Percentiles rank a stretch among this genome's conserved stretches.
These are phyloP conservation scores for Triticum monococcum DNA, from an alignment of 176 grass and related monocot genomes.

Conservation along the genomic window DNA sequence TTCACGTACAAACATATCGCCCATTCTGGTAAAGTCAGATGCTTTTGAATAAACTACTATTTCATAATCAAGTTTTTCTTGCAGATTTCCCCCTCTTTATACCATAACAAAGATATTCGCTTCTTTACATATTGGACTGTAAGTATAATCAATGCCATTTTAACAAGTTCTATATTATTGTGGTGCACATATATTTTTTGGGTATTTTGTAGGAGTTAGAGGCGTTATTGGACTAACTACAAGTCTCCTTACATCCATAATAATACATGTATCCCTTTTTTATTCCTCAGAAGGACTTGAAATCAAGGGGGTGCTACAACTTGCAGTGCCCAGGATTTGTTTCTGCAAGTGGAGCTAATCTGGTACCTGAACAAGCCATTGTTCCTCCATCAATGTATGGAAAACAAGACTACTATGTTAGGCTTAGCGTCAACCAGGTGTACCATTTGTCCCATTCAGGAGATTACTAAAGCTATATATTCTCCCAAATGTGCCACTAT, in stretches of 20 bases:
- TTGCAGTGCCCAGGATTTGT: conserved; percentile 36
- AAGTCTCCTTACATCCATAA: neutral
- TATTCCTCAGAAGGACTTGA: conserved; percentile 2
- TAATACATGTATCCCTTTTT: neutral
- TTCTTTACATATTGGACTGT: conserved; percentile 50
- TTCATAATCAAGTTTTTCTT: neutral
- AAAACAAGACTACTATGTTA: conserved; percentile 1
- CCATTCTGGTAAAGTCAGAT: neutral
- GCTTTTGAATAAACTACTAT: neutral
- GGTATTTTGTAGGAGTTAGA: neutral
- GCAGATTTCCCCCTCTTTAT: conserved; percentile 25
- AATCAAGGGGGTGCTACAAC: conserved; percentile 34
- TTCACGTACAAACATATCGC: conserved; percentile 26
- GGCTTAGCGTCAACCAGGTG: conserved; percentile 30
- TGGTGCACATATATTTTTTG: neutral
- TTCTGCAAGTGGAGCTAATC: conserved; percentile 9
- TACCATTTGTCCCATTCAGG: neutral
- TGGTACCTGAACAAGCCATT: conserved; percentile 37
- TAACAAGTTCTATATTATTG: neutral
- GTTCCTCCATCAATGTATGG: conserved; percentile 24
- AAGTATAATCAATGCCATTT: neutral
- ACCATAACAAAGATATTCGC: conserved; percentile 20
- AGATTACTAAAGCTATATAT: neutral
- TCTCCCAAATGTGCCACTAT: neutral
- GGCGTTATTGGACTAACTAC: neutral